Conservation (phyloP, 2,329 filamentous ascomycete genomes). For the Fusarium subglutinans region DNA sequence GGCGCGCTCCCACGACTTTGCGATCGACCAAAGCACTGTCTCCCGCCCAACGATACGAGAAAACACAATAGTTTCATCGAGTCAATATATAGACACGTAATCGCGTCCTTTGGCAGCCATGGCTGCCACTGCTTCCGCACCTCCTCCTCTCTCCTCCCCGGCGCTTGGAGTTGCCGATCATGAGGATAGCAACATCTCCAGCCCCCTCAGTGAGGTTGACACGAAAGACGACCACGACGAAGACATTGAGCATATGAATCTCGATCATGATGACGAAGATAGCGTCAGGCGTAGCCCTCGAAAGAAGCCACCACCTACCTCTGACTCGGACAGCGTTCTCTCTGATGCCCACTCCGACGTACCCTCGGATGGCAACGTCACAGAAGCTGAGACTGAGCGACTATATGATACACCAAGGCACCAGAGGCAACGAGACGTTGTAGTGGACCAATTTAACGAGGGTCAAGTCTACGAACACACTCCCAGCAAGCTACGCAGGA, state of each 20-base stretch:
- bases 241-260: conserved; percentile 67
- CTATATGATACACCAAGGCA: conserved; percentile 87
- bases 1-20: conserved; percentile 36
- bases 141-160: conserved; percentile 58
- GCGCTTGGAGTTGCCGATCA: conserved; percentile 54
- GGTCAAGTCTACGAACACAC: conserved; percentile 70
- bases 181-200: conserved; percentile 80
- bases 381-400: conserved; percentile 94
- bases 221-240: conserved; percentile 79
- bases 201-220: conserved; percentile 91
- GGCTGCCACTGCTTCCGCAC: conserved; percentile 63
- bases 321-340: conserved; percentile 62
- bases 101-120: conserved; percentile 49
- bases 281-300: conserved; percentile 42
- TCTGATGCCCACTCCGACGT: conserved; percentile 61
- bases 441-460: conserved; percentile 65
- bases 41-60: conserved; percentile 1
- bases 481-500: conserved; percentile 78
- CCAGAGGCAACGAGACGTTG: conserved; percentile 68
- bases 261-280: conserved; percentile 51
- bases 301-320: conserved; percentile 46
- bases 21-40: conserved; percentile 18
- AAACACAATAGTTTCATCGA: conserved; percentile 3
- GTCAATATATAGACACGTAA: conserved; percentile 19
- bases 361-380: conserved; percentile 63